Evolutionary conservation across 202 grass and related monocot genomes (phyloP).

Genomic region (Eragrostis tef): DNA sequence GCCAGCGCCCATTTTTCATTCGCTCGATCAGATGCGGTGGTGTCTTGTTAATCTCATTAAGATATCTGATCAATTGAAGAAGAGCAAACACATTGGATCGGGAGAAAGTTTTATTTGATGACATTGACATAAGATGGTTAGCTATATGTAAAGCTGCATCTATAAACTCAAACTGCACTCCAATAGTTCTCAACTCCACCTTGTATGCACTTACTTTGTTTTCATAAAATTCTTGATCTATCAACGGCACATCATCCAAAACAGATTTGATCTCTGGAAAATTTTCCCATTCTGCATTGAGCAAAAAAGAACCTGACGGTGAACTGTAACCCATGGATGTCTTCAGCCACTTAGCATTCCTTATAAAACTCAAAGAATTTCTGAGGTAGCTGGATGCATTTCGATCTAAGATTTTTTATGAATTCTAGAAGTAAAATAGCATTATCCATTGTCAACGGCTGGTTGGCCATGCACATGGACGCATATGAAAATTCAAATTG

Average conservation of each 20-base stretch:
- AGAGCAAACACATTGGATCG: conserved; percentile 52
- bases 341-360: conserved; percentile 54
- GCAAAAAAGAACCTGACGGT: conserved; percentile 60
- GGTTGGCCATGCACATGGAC: neutral
- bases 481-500: conserved; percentile 27
- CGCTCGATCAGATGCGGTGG: neutral
- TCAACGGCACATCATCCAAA: conserved; percentile 63
- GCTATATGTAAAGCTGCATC: conserved; percentile 57
- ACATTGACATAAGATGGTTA: conserved; percentile 48
- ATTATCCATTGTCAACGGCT: conserved; percentile 39
- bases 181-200: conserved; percentile 55
- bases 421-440: conserved; percentile 59
- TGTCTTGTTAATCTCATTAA: conserved; percentile 10
- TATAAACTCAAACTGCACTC: conserved; percentile 58
- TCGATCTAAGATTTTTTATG: conserved; percentile 40
- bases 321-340: conserved; percentile 59
- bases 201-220: conserved; percentile 45
- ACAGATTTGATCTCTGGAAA: conserved; percentile 38
- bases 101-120: conserved; percentile 48
- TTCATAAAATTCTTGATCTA: conserved; percentile 65
- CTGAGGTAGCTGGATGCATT: conserved; percentile 15
- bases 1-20: conserved; percentile 28
- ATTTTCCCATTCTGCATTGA: conserved; percentile 50
- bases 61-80: conserved; percentile 43
- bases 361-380: conserved; percentile 43